Percentiles rank a stretch among this genome's conserved stretches.
Evolutionary conservation across 1,284 basidiomycete species (phyloP).

Genomic region (Fomes fomentarius): DNA sequence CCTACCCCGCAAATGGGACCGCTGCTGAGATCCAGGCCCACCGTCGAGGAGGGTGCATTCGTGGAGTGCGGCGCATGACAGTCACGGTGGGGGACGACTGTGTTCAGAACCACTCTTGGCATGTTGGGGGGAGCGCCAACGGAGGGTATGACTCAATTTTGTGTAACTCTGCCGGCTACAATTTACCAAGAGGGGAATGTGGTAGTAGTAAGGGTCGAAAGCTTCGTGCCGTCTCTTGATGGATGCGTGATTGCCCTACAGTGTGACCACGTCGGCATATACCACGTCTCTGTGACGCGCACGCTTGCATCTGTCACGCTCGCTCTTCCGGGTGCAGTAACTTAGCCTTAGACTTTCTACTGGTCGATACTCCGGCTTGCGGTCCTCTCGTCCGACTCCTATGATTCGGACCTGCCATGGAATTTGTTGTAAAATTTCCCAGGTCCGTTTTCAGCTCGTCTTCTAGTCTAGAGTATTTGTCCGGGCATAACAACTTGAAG

Average conservation of each 20-base stretch:
- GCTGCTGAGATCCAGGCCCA: neutral
- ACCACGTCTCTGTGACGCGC: neutral
- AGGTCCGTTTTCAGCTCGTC: conserved; percentile 10
- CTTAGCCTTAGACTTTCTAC: neutral
- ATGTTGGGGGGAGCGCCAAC: neutral
- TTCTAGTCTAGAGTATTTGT: conserved; percentile 3
- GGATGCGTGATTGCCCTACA: neutral
- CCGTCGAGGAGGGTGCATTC: neutral
- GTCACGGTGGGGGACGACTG: too few species aligned
- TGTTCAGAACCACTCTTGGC: neutral
- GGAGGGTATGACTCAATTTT: neutral
- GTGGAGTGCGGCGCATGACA: neutral
- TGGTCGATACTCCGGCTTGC: conserved; percentile 1
- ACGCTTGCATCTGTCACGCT: neutral
- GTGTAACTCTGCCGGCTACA: too few species aligned
- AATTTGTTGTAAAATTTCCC: conserved; percentile 4
- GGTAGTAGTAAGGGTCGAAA: neutral
- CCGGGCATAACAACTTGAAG: neutral
- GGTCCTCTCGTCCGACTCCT: conserved; percentile 1
- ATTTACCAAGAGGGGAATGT: neutral
- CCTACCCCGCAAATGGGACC: neutral
- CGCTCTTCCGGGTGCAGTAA: neutral
- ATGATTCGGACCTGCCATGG: neutral
- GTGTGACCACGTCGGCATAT: neutral
- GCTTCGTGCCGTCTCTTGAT: neutral